phyloP scores from a whole-genome alignment of 495 filamentous ascomycete species.

The Hypoxylon intermedium region DNA sequence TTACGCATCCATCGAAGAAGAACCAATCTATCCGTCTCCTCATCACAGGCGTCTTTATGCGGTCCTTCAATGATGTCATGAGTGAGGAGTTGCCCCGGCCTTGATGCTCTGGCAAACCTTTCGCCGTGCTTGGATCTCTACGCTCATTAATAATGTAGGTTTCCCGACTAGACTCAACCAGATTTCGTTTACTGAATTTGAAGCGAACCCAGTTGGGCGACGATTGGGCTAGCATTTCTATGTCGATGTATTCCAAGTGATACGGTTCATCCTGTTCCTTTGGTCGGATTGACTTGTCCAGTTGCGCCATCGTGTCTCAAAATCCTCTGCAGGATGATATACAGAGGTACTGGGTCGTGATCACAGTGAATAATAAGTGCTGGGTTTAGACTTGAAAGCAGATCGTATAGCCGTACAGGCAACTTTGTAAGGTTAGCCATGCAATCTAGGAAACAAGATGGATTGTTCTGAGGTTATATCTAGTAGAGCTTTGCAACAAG shows the following conservation, averaged over 20 bases:
- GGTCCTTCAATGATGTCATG: too few relatives aligned
- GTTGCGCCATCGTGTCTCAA: not conserved
- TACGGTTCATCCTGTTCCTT: not conserved
- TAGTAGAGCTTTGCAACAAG: too few relatives aligned
- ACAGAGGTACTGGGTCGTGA: too few relatives aligned
- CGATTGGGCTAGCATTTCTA: conserved; percentile 5
- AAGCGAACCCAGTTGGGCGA: conserved; percentile 20
- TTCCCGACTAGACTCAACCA: conserved; percentile 2
- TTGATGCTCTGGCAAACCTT: too few relatives aligned
- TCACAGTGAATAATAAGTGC: too few relatives aligned
- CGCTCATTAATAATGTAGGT: conserved; percentile 13
- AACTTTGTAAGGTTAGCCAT: too few relatives aligned
- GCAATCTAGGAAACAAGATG: too few relatives aligned
- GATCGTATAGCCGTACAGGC: too few relatives aligned
- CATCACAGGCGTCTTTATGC: not conserved
- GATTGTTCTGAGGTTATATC: too few relatives aligned
- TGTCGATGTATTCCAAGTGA: conserved; percentile 7
- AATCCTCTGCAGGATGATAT: too few relatives aligned
- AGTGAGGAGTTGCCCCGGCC: too few relatives aligned
- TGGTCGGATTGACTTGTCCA: not conserved
- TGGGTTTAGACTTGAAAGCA: too few relatives aligned
- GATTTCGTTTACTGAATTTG: not conserved
- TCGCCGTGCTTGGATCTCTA: conserved; percentile 3
- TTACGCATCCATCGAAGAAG: conserved; percentile 11
- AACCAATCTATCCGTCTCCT: conserved; percentile 21